Base-by-base conservation (phyloP, 2,329 filamentous ascomycete species). In the Colletotrichum lentis region DNA sequence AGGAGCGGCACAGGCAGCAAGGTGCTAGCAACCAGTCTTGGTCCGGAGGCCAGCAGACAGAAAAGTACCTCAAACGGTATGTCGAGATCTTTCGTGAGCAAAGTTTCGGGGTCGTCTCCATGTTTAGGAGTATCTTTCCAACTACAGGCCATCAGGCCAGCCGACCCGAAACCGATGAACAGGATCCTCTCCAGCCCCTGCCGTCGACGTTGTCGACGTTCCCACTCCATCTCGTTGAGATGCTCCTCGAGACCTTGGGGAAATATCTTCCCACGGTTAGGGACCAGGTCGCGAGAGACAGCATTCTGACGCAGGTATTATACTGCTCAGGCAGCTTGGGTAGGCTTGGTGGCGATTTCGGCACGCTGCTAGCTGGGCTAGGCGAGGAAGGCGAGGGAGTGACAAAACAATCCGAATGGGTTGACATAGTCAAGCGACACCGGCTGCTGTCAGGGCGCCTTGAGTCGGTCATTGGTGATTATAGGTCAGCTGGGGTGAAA, bases 31-130 rank as follows among this genome's bases (percentile, higher is more conserved):
- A 76, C 24, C 77, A 77, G 47, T 76, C 79, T 43, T 91, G 86
- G 86, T 88, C 86, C 2, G 88, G 88, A 1, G 95, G 95, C 0
- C 94, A 97, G 74, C 96, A 98, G 77, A 97, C 94, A 1, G 96
- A 98, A 78, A 87, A 94, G 59, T 99, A 94, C 74, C 82, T 99
- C 50, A 99, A 98, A 78, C 88, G 94, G 55, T 99, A 97, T 78
- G 92, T 99, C 73, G 96, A 99, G 77, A 94, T 99, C 35, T 98
- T 98, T 77, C 91, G 96, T 60, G 96, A 99, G 79, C 96, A 99
- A 79, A 97, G 93, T 76, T 99, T 99, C 77, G 92, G 91, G 50
- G 97, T 98, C 69, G 89, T 98, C 35, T 97, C 93, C 67, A 93
- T 98, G 85, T 97, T 96, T 79, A 92, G 90, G 74, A 96, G 91